Conservation (phyloP, 192 early-diverging fungal genomes). For the Diversispora eburnea region DNA sequence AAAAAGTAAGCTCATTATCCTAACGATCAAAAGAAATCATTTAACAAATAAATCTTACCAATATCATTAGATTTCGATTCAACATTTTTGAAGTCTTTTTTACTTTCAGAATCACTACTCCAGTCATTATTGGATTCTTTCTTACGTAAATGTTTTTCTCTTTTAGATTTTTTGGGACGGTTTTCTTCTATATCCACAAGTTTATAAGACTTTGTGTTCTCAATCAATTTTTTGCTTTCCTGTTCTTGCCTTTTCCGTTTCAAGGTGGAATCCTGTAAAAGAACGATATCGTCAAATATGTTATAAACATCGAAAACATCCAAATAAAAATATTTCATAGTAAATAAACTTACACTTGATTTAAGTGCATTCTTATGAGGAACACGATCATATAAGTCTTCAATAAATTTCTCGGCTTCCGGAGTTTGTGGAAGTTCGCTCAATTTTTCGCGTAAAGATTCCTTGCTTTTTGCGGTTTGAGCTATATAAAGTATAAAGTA, state of each 20-base stretch:
- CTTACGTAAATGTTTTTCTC: slow-evolving; percentile 48
- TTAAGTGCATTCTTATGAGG: not conserved
- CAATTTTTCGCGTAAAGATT: not conserved
- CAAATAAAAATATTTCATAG: too few relatives aligned
- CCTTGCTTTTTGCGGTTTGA: not conserved
- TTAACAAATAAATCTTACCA: not conserved
- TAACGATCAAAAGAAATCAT: not conserved
- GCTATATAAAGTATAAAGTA: not conserved
- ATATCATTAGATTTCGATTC: slow-evolving; percentile 17
- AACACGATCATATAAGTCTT: not conserved
- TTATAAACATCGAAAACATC: too few relatives aligned
- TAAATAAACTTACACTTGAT: too few relatives aligned
- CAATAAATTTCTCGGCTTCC: not conserved
- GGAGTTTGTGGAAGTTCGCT: not conserved
- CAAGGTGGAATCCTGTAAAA: too few relatives aligned
- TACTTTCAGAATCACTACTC: slow-evolving; percentile 35
- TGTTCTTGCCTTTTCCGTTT: too few relatives aligned
- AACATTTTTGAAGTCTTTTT: slow-evolving; percentile 28
- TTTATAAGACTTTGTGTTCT: too few relatives aligned
- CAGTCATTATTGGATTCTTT: slow-evolving; percentile 35
- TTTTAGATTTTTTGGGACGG: slow-evolving; percentile 45
- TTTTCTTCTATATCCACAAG: slow-evolving; percentile 19
- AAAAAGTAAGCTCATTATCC: not conserved
- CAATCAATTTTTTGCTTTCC: too few relatives aligned
- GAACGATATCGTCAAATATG: too few relatives aligned